phyloP scores from a whole-genome alignment of 2,329 filamentous ascomycete species.

The Nemania sp. region DNA sequence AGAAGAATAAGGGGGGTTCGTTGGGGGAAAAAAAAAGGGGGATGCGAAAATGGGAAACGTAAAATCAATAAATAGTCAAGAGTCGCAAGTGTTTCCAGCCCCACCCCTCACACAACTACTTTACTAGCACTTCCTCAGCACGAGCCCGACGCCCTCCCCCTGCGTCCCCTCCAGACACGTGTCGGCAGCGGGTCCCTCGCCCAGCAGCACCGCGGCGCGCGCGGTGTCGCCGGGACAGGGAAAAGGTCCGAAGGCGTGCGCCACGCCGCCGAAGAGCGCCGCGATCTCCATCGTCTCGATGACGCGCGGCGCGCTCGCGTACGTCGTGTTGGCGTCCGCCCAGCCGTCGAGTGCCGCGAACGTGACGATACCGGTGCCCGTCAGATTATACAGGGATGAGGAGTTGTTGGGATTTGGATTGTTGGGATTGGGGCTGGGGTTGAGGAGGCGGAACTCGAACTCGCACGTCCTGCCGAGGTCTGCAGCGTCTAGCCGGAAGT shows the following conservation, averaged over 20 bases:
- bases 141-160: conserved; percentile 29
- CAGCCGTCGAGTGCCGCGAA: conserved; percentile 32
- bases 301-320: conserved; percentile 25
- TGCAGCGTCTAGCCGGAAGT: conserved; percentile 65
- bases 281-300: conserved; percentile 27
- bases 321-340: conserved; percentile 28
- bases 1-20: no score
- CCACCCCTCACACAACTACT: neutral
- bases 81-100: no score
- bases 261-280: conserved; percentile 17
- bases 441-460: conserved; percentile 59
- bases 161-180: conserved; percentile 35
- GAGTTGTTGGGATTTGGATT: no score
- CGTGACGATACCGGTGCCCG: conserved; percentile 28
- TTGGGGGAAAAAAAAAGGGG: no score
- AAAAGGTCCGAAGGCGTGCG: conserved; percentile 25
- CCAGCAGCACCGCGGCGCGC: conserved; percentile 24
- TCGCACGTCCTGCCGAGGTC: conserved; percentile 63
- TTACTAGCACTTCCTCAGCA: conserved; percentile 31
- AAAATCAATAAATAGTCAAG: no score
- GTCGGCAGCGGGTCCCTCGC: conserved; percentile 30
- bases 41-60: no score
- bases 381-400: conserved; percentile 26
- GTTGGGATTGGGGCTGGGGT: neutral
- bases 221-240: conserved; percentile 30